Percentiles rank a stretch among this genome's conserved stretches.
Evolutionary conservation across 805 yeast genomes (phyloP).

Genomic region (Myxozyma lipomycoides): DNA sequence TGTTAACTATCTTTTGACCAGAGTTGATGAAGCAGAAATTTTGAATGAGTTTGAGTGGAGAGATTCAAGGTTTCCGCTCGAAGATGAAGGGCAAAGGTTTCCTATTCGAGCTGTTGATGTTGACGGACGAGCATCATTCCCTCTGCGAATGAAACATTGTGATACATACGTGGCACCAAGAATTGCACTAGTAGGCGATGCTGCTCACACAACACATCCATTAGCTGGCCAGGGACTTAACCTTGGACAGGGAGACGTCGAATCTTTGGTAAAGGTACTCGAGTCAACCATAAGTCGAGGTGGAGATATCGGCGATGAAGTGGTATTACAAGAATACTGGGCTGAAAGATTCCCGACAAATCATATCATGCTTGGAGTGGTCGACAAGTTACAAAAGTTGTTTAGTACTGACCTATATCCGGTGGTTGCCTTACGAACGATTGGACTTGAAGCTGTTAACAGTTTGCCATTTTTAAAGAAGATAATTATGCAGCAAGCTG

Average conservation of each 20-base stretch:
- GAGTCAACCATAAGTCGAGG: slow-evolving; percentile 74
- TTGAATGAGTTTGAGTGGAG: slow-evolving; percentile 74
- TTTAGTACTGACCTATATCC: slow-evolving; percentile 73
- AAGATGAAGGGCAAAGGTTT: slow-evolving; percentile 51
- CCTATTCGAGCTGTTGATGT: slow-evolving; percentile 66
- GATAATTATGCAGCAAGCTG: slow-evolving; percentile 57
- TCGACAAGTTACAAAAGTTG: slow-evolving; percentile 86
- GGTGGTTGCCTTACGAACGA: slow-evolving; percentile 65
- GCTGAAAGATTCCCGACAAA: slow-evolving; percentile 76
- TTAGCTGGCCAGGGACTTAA: slow-evolving; percentile 96
- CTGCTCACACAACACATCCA: slow-evolving; percentile 97
- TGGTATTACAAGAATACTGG: slow-evolving; percentile 84
- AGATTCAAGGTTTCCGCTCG: slow-evolving; percentile 43
- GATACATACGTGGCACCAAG: slow-evolving; percentile 82
- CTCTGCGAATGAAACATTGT: slow-evolving; percentile 82
- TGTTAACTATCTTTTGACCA: slow-evolving; percentile 54
- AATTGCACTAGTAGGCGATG: slow-evolving; percentile 93
- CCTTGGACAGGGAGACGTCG: slow-evolving; percentile 95
- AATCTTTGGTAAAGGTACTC: slow-evolving; percentile 60
- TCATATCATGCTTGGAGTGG: slow-evolving; percentile 77
- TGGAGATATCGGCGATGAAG: slow-evolving; percentile 75
- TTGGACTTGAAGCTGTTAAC: slow-evolving; percentile 72
- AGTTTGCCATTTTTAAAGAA: slow-evolving; percentile 62
- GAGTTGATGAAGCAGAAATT: slow-evolving; percentile 43
- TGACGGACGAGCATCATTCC: slow-evolving; percentile 76